Conservation (phyloP, 73 alveolate genomes). For the Stentor coeruleus region DNA sequence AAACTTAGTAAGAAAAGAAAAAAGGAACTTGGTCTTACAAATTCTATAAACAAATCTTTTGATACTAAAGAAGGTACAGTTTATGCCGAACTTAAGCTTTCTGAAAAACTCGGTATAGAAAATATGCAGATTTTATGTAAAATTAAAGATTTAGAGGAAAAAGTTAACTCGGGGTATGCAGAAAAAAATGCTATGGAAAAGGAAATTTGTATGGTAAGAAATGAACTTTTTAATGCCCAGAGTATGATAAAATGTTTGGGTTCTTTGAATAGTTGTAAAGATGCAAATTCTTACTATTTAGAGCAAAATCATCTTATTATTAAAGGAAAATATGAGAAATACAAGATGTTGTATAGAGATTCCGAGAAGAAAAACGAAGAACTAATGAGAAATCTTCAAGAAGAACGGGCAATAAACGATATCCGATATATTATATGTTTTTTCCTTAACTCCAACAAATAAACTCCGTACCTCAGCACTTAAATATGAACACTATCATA, state of each 20-base stretch:
- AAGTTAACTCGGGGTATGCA: neutral
- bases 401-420: neutral
- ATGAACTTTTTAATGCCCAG: neutral
- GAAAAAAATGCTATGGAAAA: neutral
- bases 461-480: neutral
- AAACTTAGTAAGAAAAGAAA: neutral
- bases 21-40: neutral
- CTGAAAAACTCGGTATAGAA: neutral
- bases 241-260: neutral
- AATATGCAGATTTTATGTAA: neutral
- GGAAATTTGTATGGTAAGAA: neutral
- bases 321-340: neutral
- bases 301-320: too few relatives aligned
- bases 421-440: neutral
- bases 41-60: neutral
- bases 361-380: neutral
- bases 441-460: neutral
- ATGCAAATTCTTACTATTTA: too few relatives aligned
- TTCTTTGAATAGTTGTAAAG: neutral
- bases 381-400: neutral
- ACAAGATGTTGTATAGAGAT: neutral
- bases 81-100: neutral
- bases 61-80: neutral
- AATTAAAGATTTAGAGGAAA: neutral
- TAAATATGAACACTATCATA: conserved; percentile 5